Evolutionary conservation across 129 eudicot species (phyloP).

Genomic region (Helianthus tuberosus): DNA sequence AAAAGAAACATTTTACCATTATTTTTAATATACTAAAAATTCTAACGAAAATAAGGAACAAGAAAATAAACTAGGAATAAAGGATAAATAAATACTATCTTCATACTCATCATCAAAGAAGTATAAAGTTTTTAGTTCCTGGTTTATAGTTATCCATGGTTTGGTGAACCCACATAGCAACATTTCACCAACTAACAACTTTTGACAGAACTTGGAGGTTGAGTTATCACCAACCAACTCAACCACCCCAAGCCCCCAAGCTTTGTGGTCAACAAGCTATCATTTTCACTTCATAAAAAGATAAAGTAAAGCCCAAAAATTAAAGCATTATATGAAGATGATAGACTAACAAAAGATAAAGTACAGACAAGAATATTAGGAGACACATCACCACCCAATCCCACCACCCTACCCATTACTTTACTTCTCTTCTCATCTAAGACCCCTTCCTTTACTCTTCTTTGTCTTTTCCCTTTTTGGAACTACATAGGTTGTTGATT

Average conservation of each 20-base stretch:
- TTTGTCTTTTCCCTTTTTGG: constrained; percentile 22
- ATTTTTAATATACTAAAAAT: too few relatives aligned
- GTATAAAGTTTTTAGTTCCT: neutral
- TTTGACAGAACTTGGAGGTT: constrained; percentile 25
- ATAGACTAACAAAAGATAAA: constrained; percentile 36
- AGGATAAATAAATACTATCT: neutral
- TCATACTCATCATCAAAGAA: too few relatives aligned
- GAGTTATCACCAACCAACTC: constrained; percentile 43
- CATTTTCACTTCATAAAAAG: constrained; percentile 39
- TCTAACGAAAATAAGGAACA: neutral
- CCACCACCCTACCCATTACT: constrained; percentile 24
- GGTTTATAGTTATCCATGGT: constrained; percentile 27
- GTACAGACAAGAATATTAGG: constrained; percentile 35
- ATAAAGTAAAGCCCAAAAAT: constrained; percentile 36
- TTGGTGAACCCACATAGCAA: constrained; percentile 48
- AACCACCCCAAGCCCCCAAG: constrained; percentile 27
- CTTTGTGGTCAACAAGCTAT: constrained; percentile 42
- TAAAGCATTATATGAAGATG: constrained; percentile 25
- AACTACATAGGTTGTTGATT: constrained; percentile 32
- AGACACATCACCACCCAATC: constrained; percentile 42
- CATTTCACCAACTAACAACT: constrained; percentile 51
- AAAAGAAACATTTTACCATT: too few relatives aligned
- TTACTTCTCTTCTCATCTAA: constrained; percentile 55
- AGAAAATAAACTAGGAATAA: neutral
- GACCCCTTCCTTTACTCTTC: constrained; percentile 43